Conservation (phyloP, 1,139 yeast genomes). For the Lodderomyces elongisporus region DNA sequence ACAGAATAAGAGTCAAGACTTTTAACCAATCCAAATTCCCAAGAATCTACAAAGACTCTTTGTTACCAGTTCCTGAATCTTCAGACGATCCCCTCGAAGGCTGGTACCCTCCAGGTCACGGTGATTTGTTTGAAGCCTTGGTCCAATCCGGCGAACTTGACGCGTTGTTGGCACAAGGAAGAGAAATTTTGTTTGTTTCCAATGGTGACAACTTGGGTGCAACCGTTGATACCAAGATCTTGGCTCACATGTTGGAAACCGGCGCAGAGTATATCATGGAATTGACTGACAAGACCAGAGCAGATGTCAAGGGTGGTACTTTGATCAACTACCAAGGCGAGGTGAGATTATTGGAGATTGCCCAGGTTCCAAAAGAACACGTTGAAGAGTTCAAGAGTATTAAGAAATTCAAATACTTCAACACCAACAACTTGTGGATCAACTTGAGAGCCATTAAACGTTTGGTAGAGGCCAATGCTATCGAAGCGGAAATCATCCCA, state of each 20-base stretch:
- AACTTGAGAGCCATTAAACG: slow-evolving; percentile 91
- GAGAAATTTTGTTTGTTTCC: slow-evolving; percentile 91
- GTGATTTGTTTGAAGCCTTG: slow-evolving; percentile 90
- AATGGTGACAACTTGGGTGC: slow-evolving; percentile 99
- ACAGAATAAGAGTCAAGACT: slow-evolving; percentile 90
- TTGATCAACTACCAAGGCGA: slow-evolving; percentile 93
- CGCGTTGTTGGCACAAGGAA: slow-evolving; percentile 84
- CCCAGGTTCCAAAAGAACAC: slow-evolving; percentile 98
- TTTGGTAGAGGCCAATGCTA: slow-evolving; percentile 77
- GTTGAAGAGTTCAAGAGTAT: slow-evolving; percentile 97
- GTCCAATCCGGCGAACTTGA: slow-evolving; percentile 91
- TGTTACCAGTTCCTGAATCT: slow-evolving; percentile 85
- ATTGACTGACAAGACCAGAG: slow-evolving; percentile 96
- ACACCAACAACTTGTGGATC: slow-evolving; percentile 97
- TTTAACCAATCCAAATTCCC: slow-evolving; percentile 98
- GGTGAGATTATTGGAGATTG: slow-evolving; percentile 92
- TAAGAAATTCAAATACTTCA: slow-evolving; percentile 95
- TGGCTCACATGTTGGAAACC: slow-evolving; percentile 89
- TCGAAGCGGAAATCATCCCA: slow-evolving; percentile 92
- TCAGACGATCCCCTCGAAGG: slow-evolving; percentile 71
- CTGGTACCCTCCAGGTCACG: slow-evolving; percentile 99
- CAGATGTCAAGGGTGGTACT: slow-evolving; percentile 99
- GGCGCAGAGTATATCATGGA: slow-evolving; percentile 96
- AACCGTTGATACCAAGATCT: slow-evolving; percentile 86
- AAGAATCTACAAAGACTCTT: slow-evolving; percentile 88